Conservation (phyloP, 164 flowering plant genomes). For the Vitis rotundifolia region DNA sequence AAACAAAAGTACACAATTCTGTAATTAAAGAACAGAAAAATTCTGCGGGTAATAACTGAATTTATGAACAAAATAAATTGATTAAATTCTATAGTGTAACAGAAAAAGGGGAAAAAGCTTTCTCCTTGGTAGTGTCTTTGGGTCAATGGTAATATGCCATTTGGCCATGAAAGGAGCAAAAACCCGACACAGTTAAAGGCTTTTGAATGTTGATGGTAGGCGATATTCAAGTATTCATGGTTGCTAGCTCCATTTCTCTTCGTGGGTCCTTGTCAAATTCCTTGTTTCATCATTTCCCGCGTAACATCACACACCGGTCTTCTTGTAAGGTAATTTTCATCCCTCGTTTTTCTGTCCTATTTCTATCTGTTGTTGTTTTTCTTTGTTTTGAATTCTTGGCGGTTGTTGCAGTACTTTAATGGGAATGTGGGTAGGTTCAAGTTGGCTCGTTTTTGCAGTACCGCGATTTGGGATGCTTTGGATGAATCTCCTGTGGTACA, state of each 20-base stretch:
- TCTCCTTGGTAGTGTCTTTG: too few species aligned
- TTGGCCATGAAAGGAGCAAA: too few species aligned
- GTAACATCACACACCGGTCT: conserved; percentile 3
- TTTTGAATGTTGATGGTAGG: too few species aligned
- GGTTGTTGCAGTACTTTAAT: conserved; percentile 22
- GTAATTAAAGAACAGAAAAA: too few species aligned
- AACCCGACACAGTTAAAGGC: too few species aligned
- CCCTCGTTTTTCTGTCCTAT: neutral
- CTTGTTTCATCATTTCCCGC: conserved; percentile 22
- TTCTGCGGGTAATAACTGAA: too few species aligned
- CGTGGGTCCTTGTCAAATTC: conserved; percentile 24
- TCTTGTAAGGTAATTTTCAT: conserved; percentile 19
- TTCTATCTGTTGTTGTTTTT: neutral
- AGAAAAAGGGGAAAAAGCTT: too few species aligned
- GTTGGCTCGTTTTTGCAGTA: conserved; percentile 12
- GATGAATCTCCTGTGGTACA: conserved; percentile 13
- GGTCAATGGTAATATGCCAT: too few species aligned
- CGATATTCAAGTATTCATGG: conserved; percentile 12
- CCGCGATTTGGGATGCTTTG: conserved; percentile 14
- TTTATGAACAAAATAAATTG: too few species aligned
- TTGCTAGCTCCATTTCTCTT: conserved; percentile 12
- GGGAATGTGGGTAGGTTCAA: conserved; percentile 18
- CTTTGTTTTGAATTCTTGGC: neutral
- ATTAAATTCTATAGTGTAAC: too few species aligned
- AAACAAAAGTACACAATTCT: too few species aligned